Base-by-base conservation (phyloP, 768 basidiomycete genomes). In the Dioszegia aurantiaca region DNA sequence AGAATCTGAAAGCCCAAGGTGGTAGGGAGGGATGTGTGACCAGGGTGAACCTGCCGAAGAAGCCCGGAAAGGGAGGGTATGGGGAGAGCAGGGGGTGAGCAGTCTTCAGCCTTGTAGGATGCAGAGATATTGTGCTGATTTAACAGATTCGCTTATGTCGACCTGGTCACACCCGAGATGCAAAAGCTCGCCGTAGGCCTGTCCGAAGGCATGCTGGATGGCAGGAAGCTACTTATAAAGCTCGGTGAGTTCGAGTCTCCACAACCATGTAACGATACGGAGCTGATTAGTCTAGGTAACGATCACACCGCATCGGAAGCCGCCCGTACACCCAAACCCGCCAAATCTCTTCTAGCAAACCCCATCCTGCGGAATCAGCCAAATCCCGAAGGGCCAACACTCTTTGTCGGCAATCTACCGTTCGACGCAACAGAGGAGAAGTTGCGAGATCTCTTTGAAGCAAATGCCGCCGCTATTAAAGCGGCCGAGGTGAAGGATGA, bases 391-490 rank as follows among this genome's bases (percentile, higher is more conserved):
- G 39, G 51, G 4, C 37, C 87, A 2, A 92, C 90, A 6, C 80
- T 98, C 12, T 98, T 97, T 81, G 74, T 97, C 23, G 94, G 94
- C 9, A 98, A 98, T 74, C 82, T 98, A 16, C 86, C 87, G 8
- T 98, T 94, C 74, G 88, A 90, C 71, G 85, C 91, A 12, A 93
- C 89, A 5, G 88, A 88, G 24, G 81, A 83, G 11, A 82, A 83
- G 12, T 86, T 95, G 51, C 81, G 84, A 47, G 83, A 84, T 64
- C 70, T 93, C 61, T 81, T 97, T 43, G 85, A 89, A 56, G 53
- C 82, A 83, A 12, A 89, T 89, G 78, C 81, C 80, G 59, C 64
- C 64, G 49, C 62, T 62, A 41, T 78, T 76, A 57, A 47, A 27
- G 42, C 48, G 16, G 41, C 60, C 56, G 58, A 26, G 39, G 63